Evolutionary conservation across 169 alveolate species (phyloP).

Genomic region (Blepharisma undulans): DNA sequence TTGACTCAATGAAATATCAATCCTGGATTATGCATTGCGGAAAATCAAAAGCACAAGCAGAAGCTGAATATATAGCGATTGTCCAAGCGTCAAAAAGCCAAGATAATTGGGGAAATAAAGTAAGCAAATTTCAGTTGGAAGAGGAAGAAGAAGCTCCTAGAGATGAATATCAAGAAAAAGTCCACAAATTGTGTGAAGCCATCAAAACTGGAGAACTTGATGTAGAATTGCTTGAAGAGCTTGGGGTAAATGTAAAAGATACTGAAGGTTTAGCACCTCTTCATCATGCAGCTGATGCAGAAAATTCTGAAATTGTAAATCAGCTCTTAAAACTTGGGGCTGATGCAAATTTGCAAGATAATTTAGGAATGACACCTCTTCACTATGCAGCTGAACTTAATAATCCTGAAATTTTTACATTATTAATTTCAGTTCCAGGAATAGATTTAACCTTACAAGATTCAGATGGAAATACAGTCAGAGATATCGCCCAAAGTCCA

Average conservation of each 20-base stretch:
- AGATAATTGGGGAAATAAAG: neutral
- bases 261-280: slow-evolving; percentile 11
- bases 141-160: slow-evolving; percentile 16
- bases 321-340: neutral
- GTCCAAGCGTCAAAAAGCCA: neutral
- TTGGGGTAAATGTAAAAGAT: slow-evolving; percentile 10
- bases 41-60: slow-evolving; percentile 6
- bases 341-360: slow-evolving; percentile 22
- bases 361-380: slow-evolving; percentile 33
- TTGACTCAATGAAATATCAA: neutral
- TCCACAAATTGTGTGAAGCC: neutral
- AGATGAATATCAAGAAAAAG: neutral
- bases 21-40: slow-evolving; percentile 7
- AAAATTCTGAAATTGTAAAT: neutral
- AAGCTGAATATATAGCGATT: neutral
- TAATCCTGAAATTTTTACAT: neutral
- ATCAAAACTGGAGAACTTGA: slow-evolving; percentile 1
- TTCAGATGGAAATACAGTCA: neutral
- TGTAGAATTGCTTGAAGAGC: neutral
- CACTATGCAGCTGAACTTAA: slow-evolving; percentile 37
- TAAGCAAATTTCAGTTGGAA: neutral
- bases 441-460: slow-evolving; percentile 20
- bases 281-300: slow-evolving; percentile 38
- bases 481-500: neutral
- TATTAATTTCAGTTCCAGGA: neutral